Evolutionary conservation across 805 yeast genomes (phyloP).

Genomic region (Nematodospora valgi): DNA sequence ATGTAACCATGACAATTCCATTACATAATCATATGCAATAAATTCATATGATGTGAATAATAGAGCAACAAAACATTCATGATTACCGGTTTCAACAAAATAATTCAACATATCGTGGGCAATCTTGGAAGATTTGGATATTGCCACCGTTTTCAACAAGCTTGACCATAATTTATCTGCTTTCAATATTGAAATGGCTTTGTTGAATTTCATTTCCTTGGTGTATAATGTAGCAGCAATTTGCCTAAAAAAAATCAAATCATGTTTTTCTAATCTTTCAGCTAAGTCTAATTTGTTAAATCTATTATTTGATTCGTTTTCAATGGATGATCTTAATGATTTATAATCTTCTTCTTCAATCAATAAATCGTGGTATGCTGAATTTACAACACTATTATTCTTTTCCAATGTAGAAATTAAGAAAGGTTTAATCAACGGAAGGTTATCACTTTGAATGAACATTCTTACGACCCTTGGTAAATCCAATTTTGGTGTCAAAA

Average conservation of each 20-base stretch:
- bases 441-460: slow-evolving; percentile 91
- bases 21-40: slow-evolving; percentile 75
- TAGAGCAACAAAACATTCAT: slow-evolving; percentile 89
- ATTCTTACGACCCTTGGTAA: slow-evolving; percentile 92
- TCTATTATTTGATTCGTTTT: slow-evolving; percentile 71
- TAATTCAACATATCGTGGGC: slow-evolving; percentile 86
- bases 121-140: slow-evolving; percentile 72
- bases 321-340: slow-evolving; percentile 82
- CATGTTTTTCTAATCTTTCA: slow-evolving; percentile 87
- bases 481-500: slow-evolving; percentile 83
- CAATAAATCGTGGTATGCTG: slow-evolving; percentile 91
- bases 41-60: slow-evolving; percentile 81
- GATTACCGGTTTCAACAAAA: slow-evolving; percentile 95
- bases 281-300: slow-evolving; percentile 93
- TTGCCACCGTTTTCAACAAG: slow-evolving; percentile 87
- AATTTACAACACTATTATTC: slow-evolving; percentile 87
- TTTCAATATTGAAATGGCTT: slow-evolving; percentile 84
- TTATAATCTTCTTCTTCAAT: slow-evolving; percentile 96
- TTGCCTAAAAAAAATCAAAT: slow-evolving; percentile 88
- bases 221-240: slow-evolving; percentile 93
- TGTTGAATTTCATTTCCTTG: slow-evolving; percentile 89
- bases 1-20: slow-evolving; percentile 90
- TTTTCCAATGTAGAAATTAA: slow-evolving; percentile 86
- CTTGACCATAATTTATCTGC: slow-evolving; percentile 93
- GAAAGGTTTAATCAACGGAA: slow-evolving; percentile 95